Percentiles rank a stretch among this genome's conserved stretches.
Evolutionary conservation across 2,329 filamentous ascomycete species (phyloP).

Genomic region (Fusarium sp.): DNA sequence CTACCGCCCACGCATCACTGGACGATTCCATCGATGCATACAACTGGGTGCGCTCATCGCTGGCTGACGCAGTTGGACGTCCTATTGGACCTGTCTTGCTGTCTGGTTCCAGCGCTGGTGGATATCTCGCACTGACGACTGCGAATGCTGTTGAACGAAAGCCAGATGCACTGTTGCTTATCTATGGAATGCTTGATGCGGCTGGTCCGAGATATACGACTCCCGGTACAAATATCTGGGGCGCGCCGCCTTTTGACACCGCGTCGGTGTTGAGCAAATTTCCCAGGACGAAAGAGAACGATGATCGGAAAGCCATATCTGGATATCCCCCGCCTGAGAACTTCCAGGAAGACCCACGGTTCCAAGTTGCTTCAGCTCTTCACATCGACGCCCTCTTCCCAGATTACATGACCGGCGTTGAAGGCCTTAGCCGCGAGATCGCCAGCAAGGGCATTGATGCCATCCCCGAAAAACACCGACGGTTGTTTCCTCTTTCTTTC

Average conservation of each 20-base stretch:
- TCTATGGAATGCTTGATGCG: conserved; percentile 36
- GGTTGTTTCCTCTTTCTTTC: conserved; percentile 31
- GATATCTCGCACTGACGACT: conserved; percentile 29
- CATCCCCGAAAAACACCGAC: conserved; percentile 16
- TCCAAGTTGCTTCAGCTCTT: conserved; percentile 23
- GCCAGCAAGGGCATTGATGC: conserved; percentile 7
- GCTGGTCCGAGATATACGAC: conserved; percentile 22
- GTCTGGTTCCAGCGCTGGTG: conserved; percentile 36
- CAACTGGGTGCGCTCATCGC: conserved; percentile 26
- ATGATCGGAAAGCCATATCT: conserved; percentile 19
- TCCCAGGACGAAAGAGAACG: not conserved
- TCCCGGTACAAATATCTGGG: conserved; percentile 24
- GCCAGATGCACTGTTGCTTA: conserved; percentile 15
- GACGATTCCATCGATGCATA: conserved; percentile 35
- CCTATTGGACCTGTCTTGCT: conserved; percentile 19
- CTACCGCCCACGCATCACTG: conserved; percentile 27
- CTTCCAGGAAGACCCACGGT: not conserved
- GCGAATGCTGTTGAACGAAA: conserved; percentile 1
- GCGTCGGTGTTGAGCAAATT: conserved; percentile 15
- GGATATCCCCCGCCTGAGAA: not conserved
- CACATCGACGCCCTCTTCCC: conserved; percentile 34
- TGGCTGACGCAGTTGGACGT: conserved; percentile 7
- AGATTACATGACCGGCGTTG: conserved; percentile 34
- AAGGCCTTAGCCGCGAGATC: conserved; percentile 11
- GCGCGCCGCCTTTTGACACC: conserved; percentile 13